Base-by-base conservation (phyloP, 495 filamentous ascomycete species). In the Achaetomiella virescens region DNA sequence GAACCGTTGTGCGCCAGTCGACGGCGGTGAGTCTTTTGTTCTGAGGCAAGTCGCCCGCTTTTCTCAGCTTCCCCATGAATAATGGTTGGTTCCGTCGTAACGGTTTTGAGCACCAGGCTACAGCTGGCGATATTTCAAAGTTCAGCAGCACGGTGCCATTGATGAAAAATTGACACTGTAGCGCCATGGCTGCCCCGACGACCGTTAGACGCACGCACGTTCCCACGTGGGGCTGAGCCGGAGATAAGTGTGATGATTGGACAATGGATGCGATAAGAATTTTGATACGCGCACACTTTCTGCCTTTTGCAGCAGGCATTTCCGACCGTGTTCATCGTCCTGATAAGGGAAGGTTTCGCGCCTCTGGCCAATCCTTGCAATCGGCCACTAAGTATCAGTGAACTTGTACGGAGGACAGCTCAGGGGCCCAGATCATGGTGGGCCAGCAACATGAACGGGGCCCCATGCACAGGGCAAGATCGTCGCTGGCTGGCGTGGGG, bases 221-320 rank as follows among this genome's bases (percentile, higher is more conserved):
- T 36, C 45, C 53, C 53, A 56, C 53, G 53, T 48, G 44, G 10
- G 37, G 25, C 0, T n/a, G 44, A n/a, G 22, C 17, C 52, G 42
- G 52, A 54, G 52, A 54, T 38, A 54, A 54, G 52, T 25, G 10
- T 6, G 15, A 2, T 48, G 21, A 55, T 55, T 55, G 53, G 53
- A 22, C 44, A 55, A 48, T 55, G 22, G 41, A 29, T 4, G 15
- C 36, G 48, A 52, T 41, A 29, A 33, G 38, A 43, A 38, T 14
- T 25, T 11, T 11, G 36, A 21, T 14, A 42, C 15, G 12, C 48
- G 37, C 24, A 27, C 22, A 52, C 5, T 40, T 36, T 38, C 48
- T 14, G 48, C 24, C 3, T 40, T 31, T 31, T 31, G 27, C 35
- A 6, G 20, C 10, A 38, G 35, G 48, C 48, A 50, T n/a, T n/a